Evolutionary conservation across 106 monocot genomes (phyloP).

Genomic region (Dioscorea alata): DNA sequence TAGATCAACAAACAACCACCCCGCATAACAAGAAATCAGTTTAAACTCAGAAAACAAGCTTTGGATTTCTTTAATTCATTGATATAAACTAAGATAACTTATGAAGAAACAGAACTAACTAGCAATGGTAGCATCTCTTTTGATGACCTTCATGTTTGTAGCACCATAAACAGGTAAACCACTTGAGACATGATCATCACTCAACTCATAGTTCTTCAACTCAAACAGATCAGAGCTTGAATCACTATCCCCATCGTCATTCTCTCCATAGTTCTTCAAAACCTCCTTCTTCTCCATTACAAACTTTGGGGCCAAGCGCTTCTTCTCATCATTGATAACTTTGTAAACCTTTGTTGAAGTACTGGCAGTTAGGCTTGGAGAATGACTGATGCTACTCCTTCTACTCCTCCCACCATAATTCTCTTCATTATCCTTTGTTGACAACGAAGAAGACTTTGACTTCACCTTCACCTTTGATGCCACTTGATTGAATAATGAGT

Average conservation of each 20-base stretch:
- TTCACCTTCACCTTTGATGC: conserved; percentile 17
- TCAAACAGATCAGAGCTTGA: conserved; percentile 48
- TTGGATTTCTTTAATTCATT: no score
- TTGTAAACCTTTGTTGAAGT: no score
- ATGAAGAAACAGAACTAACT: no score
- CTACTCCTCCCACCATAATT: conserved; percentile 2
- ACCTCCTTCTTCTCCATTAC: not conserved
- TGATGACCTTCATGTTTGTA: conserved; percentile 2
- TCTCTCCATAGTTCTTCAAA: not conserved
- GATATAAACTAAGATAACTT: no score
- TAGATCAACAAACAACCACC: not conserved
- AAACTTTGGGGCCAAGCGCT: not conserved
- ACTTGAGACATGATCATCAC: not conserved
- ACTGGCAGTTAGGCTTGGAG: not conserved
- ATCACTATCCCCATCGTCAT: conserved; percentile 7
- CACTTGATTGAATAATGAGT: conserved; percentile 20
- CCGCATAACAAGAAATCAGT: not conserved
- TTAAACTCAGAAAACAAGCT: no score
- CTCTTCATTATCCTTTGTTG: not conserved
- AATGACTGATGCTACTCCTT: conserved; percentile 15
- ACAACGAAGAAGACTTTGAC: not conserved
- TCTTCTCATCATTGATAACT: no score
- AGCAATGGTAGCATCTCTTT: not conserved
- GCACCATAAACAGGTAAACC: conserved; percentile 5
- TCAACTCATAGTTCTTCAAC: conserved; percentile 12